Base-by-base conservation (phyloP, 192 early-diverging fungal genomes). In the Coemansia erecta region DNA sequence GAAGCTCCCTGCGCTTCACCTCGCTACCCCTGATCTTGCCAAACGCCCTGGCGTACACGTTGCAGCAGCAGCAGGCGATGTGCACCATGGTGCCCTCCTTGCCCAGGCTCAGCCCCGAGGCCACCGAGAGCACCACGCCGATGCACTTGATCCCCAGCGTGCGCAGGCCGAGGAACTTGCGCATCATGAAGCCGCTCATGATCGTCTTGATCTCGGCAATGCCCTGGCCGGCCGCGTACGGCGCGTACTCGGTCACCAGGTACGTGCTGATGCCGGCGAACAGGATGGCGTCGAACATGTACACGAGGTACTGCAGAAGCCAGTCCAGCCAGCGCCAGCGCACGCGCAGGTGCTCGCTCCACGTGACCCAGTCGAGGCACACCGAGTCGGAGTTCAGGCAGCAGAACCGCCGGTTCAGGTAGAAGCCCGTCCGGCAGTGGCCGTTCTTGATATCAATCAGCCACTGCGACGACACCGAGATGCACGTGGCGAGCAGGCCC, bases 21-120 rank as follows among this genome's bases (percentile, higher is more conserved):
- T 94, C 90, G 66, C 92, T 98, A 41, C 79, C 60, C 46, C 85
- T 82, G 64, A 93, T 93, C 61, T 90, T 90, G 28, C 72, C 66
- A 57, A 94, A 95, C 41, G 89, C 47, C 14, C 92, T 77, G 6
- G 91, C 82, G 53, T 90, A 75, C 14, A 97, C 87, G 73, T 97
- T 93, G 55, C 93, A 93, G 41, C 94, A 85, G 73, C 94, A 94
- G 68, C 92, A 91, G 1, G 93, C 89, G 61, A 98, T 91, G 52
- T 99, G 97, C 12, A 99, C 94, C 22, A 96, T 86, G 4, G 97
- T 90, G 7, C 93, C 97, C 67, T 99, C 90, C 70, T 98, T 98
- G 39, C 96, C 96, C 15, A 98, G 81, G 49, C 87, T 90, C 53
- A 98, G 71, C 12, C 93, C 94, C 8, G 92, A 91, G 1, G 94